Conservation (phyloP, 2,329 filamentous ascomycete genomes). For the Rugonectria rugulosa region DNA sequence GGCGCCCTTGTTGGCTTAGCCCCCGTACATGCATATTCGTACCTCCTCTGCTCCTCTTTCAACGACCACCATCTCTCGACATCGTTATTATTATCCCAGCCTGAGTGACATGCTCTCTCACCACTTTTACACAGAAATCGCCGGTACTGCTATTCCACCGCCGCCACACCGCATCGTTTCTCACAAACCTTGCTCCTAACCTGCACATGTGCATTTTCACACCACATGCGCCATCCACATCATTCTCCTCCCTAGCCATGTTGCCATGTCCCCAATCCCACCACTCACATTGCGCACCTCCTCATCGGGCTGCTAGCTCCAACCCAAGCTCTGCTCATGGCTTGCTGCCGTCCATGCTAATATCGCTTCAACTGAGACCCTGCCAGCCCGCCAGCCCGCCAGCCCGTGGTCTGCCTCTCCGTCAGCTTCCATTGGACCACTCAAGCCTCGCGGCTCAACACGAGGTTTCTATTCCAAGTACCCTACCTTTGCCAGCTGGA, state of each 20-base stretch:
- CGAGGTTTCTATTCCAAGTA: slow-evolving; percentile 11
- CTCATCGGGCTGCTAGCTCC: slow-evolving; percentile 5
- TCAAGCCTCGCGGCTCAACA: slow-evolving; percentile 18
- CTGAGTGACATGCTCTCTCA: neutral
- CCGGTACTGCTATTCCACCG: neutral
- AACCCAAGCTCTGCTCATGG: neutral
- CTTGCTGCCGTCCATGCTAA: neutral
- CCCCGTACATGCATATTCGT: no score
- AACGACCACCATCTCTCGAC: neutral
- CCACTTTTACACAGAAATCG: neutral
- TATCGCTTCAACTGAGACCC: neutral
- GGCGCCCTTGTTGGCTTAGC: neutral
- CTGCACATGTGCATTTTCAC: slow-evolving; percentile 1
- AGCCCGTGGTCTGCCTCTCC: neutral
- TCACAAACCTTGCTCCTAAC: neutral
- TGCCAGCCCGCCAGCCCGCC: no score
- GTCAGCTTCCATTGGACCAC: slow-evolving; percentile 1
- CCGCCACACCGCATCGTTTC: neutral
- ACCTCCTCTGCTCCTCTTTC: neutral
- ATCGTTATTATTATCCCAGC: neutral
- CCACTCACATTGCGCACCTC: slow-evolving; percentile 14
- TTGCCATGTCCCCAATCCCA: slow-evolving; percentile 5
- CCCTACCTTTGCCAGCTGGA: neutral
- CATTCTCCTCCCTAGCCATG: no score
- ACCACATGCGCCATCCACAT: neutral